Evolutionary conservation across 768 basidiomycete genomes (phyloP), one percentile per base, ranked within the genome.

Genomic region (Leccinum boreale): DNA sequence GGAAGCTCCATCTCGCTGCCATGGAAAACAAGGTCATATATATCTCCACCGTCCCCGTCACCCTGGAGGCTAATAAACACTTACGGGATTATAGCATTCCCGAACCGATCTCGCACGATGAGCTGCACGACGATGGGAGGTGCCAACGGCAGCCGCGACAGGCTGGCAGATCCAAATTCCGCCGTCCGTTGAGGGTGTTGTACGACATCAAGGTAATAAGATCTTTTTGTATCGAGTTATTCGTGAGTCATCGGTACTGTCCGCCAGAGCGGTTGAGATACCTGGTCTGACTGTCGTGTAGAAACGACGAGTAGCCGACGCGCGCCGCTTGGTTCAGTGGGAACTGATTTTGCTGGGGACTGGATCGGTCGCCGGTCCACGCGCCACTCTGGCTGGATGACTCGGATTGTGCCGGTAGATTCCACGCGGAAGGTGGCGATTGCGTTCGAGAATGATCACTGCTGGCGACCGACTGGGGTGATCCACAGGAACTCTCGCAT

Each of bases 111-210:
- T 65, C 83, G 80, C 59, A 93, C 84, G 48, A 83, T 84, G 53
- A 97, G 81, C 65, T 87, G 89, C 15, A 87, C 89, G 58, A 97
- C 83, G 28, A 91, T 79, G 7, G 94, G 90, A 44, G 94, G 94
- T 10, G 90, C 86, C 56, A 96, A 77, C 17, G 94, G 90, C 53
- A 94, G 75, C 50, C 91, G 87, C 58, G 90, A 92, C 53, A 94
- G 78, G 56, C 79, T 85, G 21, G 82, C 81, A 51, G 81, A 75
- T 49, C 89, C 87, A 72, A 92, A 94, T 70, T 91, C 91, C 42
- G 94, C 92, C 26, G 90, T 86, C 59, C 81, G 81, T 61, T 83
- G 79, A 10, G 94, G 94, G 58, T 94, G 87, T 65, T 97, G 94
- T 26, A 94, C 81, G 58, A 95, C 84, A 68, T 90, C 86, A 17